Evolutionary conservation across 192 early-diverging fungal genomes (phyloP).

Genomic region (Coemansia sp.): DNA sequence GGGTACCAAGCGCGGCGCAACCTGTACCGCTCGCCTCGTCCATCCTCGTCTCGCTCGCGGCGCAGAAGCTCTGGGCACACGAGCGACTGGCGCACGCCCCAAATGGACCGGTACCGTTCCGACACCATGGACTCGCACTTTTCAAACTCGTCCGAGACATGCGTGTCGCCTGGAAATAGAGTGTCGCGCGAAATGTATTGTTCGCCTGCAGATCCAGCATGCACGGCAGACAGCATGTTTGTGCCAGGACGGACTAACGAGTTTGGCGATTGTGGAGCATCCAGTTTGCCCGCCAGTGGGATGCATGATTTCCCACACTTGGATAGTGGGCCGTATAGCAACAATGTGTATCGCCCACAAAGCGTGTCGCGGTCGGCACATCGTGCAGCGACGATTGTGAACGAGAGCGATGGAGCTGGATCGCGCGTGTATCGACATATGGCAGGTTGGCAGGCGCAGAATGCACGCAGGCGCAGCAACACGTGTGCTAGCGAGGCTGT

Average conservation of each 20-base stretch:
- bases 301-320: not conserved
- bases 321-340: not conserved
- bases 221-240: not conserved
- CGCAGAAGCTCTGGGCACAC: slow-evolving; percentile 14
- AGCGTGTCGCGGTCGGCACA: not conserved
- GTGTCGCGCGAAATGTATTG: slow-evolving; percentile 17
- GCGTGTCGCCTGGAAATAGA: slow-evolving; percentile 31
- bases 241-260: not conserved
- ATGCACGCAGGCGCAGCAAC: slow-evolving; percentile 14
- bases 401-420: not conserved
- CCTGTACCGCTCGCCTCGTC: not conserved
- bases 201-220: not conserved
- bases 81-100: slow-evolving; percentile 5
- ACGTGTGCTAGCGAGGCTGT: slow-evolving; percentile 15
- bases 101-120: slow-evolving; percentile 18
- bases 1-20: slow-evolving; percentile 1
- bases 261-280: not conserved
- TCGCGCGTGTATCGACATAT: not conserved
- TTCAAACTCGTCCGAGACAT: slow-evolving; percentile 51
- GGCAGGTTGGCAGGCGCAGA: not conserved
- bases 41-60: not conserved
- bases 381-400: not conserved
- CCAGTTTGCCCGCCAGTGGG: not conserved
- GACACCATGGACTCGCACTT: slow-evolving; percentile 33
- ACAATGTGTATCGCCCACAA: not conserved